phyloP scores from a whole-genome alignment of 1,284 basidiomycete genomes.

The Pisolithus thermaeus region DNA sequence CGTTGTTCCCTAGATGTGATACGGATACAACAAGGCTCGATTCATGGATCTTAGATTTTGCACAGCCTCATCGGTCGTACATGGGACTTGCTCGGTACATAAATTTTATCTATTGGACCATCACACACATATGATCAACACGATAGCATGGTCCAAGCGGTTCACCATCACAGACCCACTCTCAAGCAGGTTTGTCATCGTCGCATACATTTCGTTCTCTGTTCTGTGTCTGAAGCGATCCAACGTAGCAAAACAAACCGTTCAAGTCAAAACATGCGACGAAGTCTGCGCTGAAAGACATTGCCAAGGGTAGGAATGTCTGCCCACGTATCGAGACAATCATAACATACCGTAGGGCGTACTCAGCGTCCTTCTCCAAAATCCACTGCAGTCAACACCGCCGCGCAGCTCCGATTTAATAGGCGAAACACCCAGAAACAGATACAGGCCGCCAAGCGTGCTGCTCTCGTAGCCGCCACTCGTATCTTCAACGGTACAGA shows the following conservation, averaged over 20 bases:
- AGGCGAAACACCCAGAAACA: conserved; percentile 80
- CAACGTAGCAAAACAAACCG: conserved; percentile 72
- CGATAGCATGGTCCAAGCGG: conserved; percentile 24
- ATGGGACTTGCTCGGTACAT: too few relatives aligned
- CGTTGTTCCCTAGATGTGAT: too few relatives aligned
- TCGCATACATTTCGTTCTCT: background rate
- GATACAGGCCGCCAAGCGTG: conserved; percentile 65
- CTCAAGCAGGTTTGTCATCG: conserved; percentile 67
- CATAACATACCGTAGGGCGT: conserved; percentile 39
- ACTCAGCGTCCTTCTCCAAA: conserved; percentile 51
- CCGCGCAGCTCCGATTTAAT: conserved; percentile 61
- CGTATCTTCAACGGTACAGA: conserved; percentile 73
- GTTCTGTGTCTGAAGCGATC: background rate
- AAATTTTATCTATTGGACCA: too few relatives aligned
- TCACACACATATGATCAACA: background rate
- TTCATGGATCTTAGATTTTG: too few relatives aligned
- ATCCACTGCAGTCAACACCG: conserved; percentile 29
- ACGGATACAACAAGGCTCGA: too few relatives aligned
- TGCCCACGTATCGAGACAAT: background rate
- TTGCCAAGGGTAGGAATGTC: conserved; percentile 63
- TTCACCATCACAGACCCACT: conserved; percentile 69
- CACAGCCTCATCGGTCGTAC: too few relatives aligned
- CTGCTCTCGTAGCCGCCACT: conserved; percentile 61
- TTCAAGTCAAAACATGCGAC: conserved; percentile 89
- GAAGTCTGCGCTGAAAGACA: conserved; percentile 76